Evolutionary conservation across 2,329 filamentous ascomycete genomes (phyloP).

Genomic region (Ophiocordyceps robertsii): DNA sequence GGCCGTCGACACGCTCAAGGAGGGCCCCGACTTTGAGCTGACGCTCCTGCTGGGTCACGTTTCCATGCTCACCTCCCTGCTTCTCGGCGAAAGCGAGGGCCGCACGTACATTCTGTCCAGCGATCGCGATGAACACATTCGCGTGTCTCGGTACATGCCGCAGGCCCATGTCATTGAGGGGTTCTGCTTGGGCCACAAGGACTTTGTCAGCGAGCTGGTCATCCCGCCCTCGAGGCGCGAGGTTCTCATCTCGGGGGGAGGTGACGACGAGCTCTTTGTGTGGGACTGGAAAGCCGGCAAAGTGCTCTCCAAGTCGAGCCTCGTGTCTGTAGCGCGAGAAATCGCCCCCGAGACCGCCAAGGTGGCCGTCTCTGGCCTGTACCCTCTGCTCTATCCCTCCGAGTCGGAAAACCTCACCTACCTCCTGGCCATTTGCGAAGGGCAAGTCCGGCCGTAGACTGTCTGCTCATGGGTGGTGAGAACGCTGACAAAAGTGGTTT

Average conservation of each 20-base stretch:
- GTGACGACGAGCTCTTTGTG: constrained; percentile 62
- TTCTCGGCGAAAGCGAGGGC: constrained; percentile 30
- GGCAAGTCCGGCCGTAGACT: constrained; percentile 26
- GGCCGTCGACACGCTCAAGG: constrained; percentile 13
- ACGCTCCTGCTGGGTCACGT: constrained; percentile 82
- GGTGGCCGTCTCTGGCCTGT: constrained; percentile 33
- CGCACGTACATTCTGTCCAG: constrained; percentile 40
- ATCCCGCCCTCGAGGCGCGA: constrained; percentile 41
- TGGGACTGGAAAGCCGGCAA: constrained; percentile 64
- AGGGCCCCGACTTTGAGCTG: constrained; percentile 50
- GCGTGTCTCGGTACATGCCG: constrained; percentile 66
- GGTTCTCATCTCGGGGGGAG: constrained; percentile 74
- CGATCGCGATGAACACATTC: constrained; percentile 61
- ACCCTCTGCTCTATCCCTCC: constrained; percentile 18
- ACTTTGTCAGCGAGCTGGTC: constrained; percentile 71
- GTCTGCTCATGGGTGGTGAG: neutral
- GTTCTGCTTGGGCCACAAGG: constrained; percentile 77
- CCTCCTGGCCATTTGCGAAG: constrained; percentile 42
- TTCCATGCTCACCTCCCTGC: constrained; percentile 76
- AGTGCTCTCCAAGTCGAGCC: constrained; percentile 38
- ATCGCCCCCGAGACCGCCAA: constrained; percentile 22
- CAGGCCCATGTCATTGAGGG: constrained; percentile 81
- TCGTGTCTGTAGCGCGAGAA: constrained; percentile 30
- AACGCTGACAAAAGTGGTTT: neutral
- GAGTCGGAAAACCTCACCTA: constrained; percentile 14